These are phyloP conservation scores for Auxenochlorella pyrenoidosa DNA, from an alignment of 139 green algal genomes.

Conservation along the genomic window DNA sequence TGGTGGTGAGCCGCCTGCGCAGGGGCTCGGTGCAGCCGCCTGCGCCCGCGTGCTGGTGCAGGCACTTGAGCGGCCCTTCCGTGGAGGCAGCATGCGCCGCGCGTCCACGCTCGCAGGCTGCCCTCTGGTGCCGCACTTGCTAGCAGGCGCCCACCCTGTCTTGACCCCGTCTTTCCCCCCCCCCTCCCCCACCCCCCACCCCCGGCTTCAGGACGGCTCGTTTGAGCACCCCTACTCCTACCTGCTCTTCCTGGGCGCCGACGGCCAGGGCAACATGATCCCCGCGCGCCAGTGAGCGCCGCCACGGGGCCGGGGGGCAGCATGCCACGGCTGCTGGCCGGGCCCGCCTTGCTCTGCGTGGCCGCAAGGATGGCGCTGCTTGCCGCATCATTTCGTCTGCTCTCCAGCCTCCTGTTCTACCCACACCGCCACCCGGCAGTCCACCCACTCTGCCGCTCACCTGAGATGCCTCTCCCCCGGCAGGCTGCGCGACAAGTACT, in stretches of 20 bases:
- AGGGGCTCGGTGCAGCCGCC: too few relatives aligned
- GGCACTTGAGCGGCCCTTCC: too few relatives aligned
- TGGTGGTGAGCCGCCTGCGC: neutral
- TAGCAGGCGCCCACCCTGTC: neutral
- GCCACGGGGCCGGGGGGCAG: too few relatives aligned
- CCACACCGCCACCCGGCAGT: too few relatives aligned
- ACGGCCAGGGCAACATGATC: constrained; percentile 82
- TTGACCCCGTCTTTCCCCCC: neutral
- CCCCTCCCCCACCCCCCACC: neutral
- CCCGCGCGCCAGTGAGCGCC: constrained; percentile 56
- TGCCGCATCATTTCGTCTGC: too few relatives aligned
- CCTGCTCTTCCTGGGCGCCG: constrained; percentile 83
- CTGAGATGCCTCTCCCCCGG: neutral
- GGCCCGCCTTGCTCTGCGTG: too few relatives aligned
- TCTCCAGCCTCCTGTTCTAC: too few relatives aligned
- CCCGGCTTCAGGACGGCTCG: constrained; percentile 13
- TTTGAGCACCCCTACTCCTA: constrained; percentile 77
- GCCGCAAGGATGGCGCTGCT: too few relatives aligned
- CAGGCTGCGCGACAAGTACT: constrained; percentile 67
- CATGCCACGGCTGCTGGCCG: too few relatives aligned
- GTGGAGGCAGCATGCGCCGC: too few relatives aligned
- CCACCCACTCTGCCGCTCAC: too few relatives aligned
- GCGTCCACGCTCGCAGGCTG: neutral
- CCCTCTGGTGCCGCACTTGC: neutral
- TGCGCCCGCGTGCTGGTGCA: too few relatives aligned